Evolutionary conservation across 345 rosid genomes (phyloP).

Genomic region (Dipteronia dyeriana): DNA sequence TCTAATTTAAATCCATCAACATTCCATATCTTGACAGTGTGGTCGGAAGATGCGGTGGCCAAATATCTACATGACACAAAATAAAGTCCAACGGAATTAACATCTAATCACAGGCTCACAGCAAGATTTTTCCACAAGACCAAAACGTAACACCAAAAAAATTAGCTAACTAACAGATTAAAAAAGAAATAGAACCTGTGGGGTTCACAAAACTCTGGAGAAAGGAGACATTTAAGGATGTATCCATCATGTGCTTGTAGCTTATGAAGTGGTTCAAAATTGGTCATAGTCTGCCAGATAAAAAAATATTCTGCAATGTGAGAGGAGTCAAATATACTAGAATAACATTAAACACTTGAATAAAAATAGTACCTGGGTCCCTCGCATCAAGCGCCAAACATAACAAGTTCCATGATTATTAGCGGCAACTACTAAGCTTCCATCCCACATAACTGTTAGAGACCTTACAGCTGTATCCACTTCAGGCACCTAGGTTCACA

Average conservation of each 20-base stretch:
- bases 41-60: constrained; percentile 95
- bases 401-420: constrained; percentile 92
- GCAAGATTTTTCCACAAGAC: neutral
- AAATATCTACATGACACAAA: constrained; percentile 59
- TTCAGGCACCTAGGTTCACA: constrained; percentile 67
- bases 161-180: neutral
- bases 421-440: constrained; percentile 96
- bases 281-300: constrained; percentile 75
- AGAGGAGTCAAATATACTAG: constrained; percentile 1
- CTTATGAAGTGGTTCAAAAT: constrained; percentile 96
- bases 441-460: constrained; percentile 94
- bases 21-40: constrained; percentile 95
- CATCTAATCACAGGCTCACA: neutral
- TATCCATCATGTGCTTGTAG: constrained; percentile 83
- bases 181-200: constrained; percentile 52
- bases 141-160: neutral
- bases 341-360: constrained; percentile 10
- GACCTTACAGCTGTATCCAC: constrained; percentile 93
- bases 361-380: constrained; percentile 56
- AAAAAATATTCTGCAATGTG: neutral
- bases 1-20: constrained; percentile 93
- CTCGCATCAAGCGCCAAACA: constrained; percentile 86
- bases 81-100: constrained; percentile 4
- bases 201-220: constrained; percentile 82
- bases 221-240: constrained; percentile 93